Conservation (phyloP, 805 yeast genomes). For the Lipomyces anomalus region DNA sequence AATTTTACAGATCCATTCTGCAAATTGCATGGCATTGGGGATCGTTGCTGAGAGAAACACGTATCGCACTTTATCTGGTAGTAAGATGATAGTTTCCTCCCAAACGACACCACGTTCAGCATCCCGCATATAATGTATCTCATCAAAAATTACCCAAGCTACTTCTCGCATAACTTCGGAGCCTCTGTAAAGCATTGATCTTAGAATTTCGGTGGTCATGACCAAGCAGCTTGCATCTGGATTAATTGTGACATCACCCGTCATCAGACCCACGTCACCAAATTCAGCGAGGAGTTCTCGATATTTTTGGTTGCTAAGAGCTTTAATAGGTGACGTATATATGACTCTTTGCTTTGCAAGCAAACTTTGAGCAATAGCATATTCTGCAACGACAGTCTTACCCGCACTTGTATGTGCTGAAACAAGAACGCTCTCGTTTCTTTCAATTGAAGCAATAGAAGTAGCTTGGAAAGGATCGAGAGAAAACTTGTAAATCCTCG, state of each 20-base stretch:
- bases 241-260: slow-evolving; percentile 97
- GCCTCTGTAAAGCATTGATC: slow-evolving; percentile 96
- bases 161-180: slow-evolving; percentile 98
- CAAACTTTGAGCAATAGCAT: slow-evolving; percentile 93
- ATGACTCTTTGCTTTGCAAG: slow-evolving; percentile 89
- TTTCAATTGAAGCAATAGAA: slow-evolving; percentile 90
- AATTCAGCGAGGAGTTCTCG: slow-evolving; percentile 88
- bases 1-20: slow-evolving; percentile 92
- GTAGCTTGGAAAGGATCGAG: slow-evolving; percentile 98
- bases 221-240: slow-evolving; percentile 98
- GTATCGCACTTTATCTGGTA: slow-evolving; percentile 83
- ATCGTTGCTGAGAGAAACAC: slow-evolving; percentile 50
- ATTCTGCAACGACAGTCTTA: slow-evolving; percentile 94
- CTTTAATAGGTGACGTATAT: slow-evolving; percentile 93
- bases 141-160: slow-evolving; percentile 97
- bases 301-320: slow-evolving; percentile 88
- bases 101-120: slow-evolving; percentile 98
- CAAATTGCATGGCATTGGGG: slow-evolving; percentile 46
- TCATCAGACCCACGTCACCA: slow-evolving; percentile 96
- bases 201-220: slow-evolving; percentile 96
- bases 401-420: slow-evolving; percentile 98
- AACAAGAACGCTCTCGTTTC: slow-evolving; percentile 89
- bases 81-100: slow-evolving; percentile 95
- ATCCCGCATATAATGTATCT: slow-evolving; percentile 98
- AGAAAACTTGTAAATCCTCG: slow-evolving; percentile 85